Percentiles rank a stretch among this genome's conserved stretches.
These are phyloP conservation scores for Limtongia smithiae DNA, from an alignment of 805 yeast genomes.

Conservation along the genomic window DNA sequence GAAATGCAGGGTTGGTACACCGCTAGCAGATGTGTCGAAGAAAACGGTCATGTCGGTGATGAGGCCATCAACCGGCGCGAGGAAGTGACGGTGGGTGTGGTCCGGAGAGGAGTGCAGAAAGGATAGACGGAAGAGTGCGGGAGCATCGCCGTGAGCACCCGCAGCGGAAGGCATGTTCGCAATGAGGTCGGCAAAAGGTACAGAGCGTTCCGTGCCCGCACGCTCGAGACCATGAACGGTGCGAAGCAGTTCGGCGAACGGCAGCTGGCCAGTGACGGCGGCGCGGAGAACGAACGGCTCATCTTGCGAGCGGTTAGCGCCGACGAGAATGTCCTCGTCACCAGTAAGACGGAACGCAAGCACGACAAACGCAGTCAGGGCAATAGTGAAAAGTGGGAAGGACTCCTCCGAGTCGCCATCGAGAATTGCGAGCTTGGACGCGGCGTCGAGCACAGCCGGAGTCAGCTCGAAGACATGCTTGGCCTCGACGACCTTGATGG, in stretches of 20 bases:
- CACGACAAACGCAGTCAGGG: constrained; percentile 64
- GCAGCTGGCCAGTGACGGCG: constrained; percentile 41
- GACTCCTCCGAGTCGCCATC: constrained; percentile 22
- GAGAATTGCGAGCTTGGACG: constrained; percentile 26
- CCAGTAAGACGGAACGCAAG: constrained; percentile 80
- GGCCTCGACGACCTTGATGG: constrained; percentile 65
- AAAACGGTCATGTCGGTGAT: constrained; percentile 63
- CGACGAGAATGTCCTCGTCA: constrained; percentile 88
- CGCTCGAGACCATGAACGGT: constrained; percentile 40
- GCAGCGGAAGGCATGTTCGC: constrained; percentile 48
- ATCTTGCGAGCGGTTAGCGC: constrained; percentile 52
- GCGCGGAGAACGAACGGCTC: constrained; percentile 62
- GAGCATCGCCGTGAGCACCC: constrained; percentile 53
- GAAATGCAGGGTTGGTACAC: constrained; percentile 37
- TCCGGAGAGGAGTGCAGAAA: constrained; percentile 26
- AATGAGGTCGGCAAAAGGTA: constrained; percentile 57
- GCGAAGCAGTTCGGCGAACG: constrained; percentile 51
- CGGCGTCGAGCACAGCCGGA: constrained; percentile 22
- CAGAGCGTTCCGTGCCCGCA: constrained; percentile 38
- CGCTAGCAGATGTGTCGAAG: constrained; percentile 34
- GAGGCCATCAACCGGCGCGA: constrained; percentile 22
- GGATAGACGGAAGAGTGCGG: constrained; percentile 54
- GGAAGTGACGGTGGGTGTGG: constrained; percentile 10
- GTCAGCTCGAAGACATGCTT: constrained; percentile 41
- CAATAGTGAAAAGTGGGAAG: constrained; percentile 38